phyloP scores from a whole-genome alignment of 768 basidiomycete genomes.

The Amanita molliuscula region DNA sequence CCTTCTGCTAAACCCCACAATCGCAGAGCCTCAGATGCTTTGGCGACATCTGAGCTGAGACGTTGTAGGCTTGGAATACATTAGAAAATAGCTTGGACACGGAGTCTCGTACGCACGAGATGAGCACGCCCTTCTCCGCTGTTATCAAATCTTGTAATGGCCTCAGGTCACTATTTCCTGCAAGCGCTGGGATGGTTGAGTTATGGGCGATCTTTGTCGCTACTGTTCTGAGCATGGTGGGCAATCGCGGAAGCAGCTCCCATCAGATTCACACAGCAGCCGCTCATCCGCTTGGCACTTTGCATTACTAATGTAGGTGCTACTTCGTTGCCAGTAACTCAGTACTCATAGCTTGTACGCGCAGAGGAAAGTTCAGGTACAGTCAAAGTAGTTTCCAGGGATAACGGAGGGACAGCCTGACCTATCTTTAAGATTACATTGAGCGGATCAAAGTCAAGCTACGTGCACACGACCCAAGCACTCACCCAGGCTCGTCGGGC shows the following conservation, averaged over 20 bases:
- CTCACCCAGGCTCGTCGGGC: constrained; percentile 37
- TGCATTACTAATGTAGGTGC: neutral
- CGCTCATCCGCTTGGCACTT: no score
- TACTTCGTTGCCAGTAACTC: neutral
- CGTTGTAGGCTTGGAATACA: constrained; percentile 42
- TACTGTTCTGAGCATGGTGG: constrained; percentile 64
- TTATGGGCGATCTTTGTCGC: constrained; percentile 86
- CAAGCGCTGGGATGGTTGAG: constrained; percentile 64
- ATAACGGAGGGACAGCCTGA: constrained; percentile 43
- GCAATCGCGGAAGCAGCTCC: neutral
- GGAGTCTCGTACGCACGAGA: constrained; percentile 35
- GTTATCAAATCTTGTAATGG: constrained; percentile 85
- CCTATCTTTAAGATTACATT: constrained; percentile 26
- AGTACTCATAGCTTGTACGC: neutral
- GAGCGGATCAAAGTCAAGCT: neutral
- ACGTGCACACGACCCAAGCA: neutral
- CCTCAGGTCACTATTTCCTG: constrained; percentile 65
- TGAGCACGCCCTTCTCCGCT: constrained; percentile 74
- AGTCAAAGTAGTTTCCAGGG: constrained; percentile 44
- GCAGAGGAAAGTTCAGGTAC: constrained; percentile 19
- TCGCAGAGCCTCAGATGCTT: constrained; percentile 63
- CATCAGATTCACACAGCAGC: neutral
- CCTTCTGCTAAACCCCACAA: constrained; percentile 74
- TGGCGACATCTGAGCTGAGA: constrained; percentile 53
- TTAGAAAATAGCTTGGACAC: neutral